Evolutionary conservation across 345 rosid genomes (phyloP), one percentile per base, ranked within the genome.

Genomic region (Ceriops tagal): DNA sequence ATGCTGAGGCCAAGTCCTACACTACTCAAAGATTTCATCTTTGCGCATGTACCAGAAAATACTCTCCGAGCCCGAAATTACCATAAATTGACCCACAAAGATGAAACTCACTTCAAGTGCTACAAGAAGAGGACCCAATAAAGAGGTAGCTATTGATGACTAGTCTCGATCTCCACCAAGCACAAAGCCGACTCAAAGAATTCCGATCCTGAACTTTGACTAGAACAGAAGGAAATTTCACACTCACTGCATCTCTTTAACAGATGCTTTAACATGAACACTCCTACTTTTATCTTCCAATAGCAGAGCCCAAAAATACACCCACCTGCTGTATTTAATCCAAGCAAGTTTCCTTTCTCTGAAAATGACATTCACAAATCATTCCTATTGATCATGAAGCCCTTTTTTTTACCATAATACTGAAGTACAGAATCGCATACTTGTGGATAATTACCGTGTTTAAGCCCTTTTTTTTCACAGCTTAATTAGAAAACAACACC

Each of bases 1-100:
- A 90, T 87, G 78, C 91, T 92, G 77, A 95, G 74, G 47, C 93
- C 99, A 79, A 95, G 95, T 18, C 97, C 99, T 53, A 91, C 90
- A 79, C 91, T 80, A 47, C 99, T 91, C 78, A 93, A 75, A 78
- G 97, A 89, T 79, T 83, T 91, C 99, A 93, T 93, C 73, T 77
- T 75, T 53, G 21, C 60, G 27, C 58, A 47, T 34, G 9, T 34
- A 8, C 8, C 37, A 34, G 7, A 24, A 13, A 24, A 8, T 56
- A 13, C 59, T 3, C 49, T 13, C 49, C 61, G 34, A 69, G 18
- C 65, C 34, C 67, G 43, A 53, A 53, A 20, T 64, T 67, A 58
- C 64, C 51, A 70, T 53, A 27, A 78, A 63, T 26, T 43, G 49
- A 43, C 19, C 5, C 49, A 43, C 49, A 64, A 66, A 51, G 47